A percentile compares a stretch with the other conserved stretches of the same genome.
These are phyloP conservation scores for Erodium texanum DNA, from an alignment of 441 rosid species.

Conservation along the genomic window DNA sequence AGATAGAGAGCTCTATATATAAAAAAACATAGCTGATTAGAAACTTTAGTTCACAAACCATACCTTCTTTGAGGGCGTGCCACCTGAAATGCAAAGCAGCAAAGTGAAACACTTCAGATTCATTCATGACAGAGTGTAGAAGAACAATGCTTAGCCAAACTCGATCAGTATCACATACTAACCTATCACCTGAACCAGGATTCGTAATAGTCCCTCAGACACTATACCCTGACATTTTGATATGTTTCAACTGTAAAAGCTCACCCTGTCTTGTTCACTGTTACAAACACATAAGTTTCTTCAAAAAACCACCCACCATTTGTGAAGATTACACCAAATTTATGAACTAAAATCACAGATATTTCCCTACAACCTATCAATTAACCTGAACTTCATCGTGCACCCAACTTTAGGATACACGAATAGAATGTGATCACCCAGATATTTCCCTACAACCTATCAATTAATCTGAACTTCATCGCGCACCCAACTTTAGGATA, in stretches of 20 bases:
- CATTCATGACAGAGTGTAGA: background rate
- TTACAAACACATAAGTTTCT: slow-evolving; percentile 1
- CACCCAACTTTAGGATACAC: too few species aligned
- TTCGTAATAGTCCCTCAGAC: slow-evolving; percentile 69
- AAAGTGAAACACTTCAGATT: slow-evolving; percentile 2
- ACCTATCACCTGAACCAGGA: slow-evolving; percentile 53
- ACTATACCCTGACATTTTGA: slow-evolving; percentile 82
- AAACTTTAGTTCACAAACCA: too few species aligned
- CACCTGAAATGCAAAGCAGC: slow-evolving; percentile 32
- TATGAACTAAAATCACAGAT: background rate
- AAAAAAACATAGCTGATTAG: too few species aligned
- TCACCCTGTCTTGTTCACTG: slow-evolving; percentile 78
- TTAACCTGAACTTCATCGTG: too few species aligned
- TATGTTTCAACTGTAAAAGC: slow-evolving; percentile 70
- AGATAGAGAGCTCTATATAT: too few species aligned
- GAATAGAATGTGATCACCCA: too few species aligned
- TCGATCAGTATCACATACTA: slow-evolving; percentile 5
- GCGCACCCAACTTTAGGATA: too few species aligned
- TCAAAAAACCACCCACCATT: background rate
- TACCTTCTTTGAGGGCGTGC: slow-evolving; percentile 56
- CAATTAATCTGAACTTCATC: too few species aligned
- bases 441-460: too few species aligned
- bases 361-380: too few species aligned
- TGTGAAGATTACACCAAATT: background rate
- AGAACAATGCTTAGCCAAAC: background rate